These are phyloP conservation scores for Mrakiaceae sp. DNA, from an alignment of 1,284 basidiomycete species.

Conservation along the genomic window DNA sequence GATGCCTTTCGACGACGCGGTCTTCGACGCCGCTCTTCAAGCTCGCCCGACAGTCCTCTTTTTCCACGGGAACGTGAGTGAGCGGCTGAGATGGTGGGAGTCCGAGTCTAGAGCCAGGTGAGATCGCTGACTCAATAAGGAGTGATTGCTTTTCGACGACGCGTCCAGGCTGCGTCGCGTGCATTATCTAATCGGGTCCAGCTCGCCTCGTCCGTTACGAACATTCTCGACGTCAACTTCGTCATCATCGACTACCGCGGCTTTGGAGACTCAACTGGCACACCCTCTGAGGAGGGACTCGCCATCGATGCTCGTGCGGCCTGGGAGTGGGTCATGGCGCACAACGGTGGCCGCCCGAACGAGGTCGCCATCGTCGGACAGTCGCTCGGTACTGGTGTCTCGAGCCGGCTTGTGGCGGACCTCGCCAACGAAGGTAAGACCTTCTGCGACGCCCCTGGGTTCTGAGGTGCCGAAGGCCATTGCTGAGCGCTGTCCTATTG, in stretches of 20 bases:
- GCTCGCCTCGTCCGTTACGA: slow-evolving; percentile 50
- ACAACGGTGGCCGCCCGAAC: slow-evolving; percentile 35
- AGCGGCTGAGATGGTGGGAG: background rate
- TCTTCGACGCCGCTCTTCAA: slow-evolving; percentile 43
- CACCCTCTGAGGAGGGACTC: slow-evolving; percentile 64
- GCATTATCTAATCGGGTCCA: slow-evolving; percentile 24
- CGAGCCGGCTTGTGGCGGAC: background rate
- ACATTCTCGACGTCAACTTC: slow-evolving; percentile 59
- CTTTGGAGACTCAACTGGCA: slow-evolving; percentile 73
- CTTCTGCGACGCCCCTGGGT: background rate
- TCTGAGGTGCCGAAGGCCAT: background rate
- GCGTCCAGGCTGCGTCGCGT: slow-evolving; percentile 24
- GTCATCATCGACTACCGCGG: slow-evolving; percentile 85
- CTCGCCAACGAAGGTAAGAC: slow-evolving; percentile 7
- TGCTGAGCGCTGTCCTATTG: background rate
- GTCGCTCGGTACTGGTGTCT: slow-evolving; percentile 77
- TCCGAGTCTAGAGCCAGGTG: no score
- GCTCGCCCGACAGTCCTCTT: slow-evolving; percentile 66
- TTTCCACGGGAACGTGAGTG: slow-evolving; percentile 68
- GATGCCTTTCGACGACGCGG: slow-evolving; percentile 19
- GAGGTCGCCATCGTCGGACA: slow-evolving; percentile 49
- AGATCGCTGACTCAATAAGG: no score
- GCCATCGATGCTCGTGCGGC: slow-evolving; percentile 62
- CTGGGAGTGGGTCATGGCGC: slow-evolving; percentile 59
- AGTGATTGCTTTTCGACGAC: background rate